Conservation (phyloP, 2,329 filamentous ascomycete genomes). For the Hymenoscyphus occultus region DNA sequence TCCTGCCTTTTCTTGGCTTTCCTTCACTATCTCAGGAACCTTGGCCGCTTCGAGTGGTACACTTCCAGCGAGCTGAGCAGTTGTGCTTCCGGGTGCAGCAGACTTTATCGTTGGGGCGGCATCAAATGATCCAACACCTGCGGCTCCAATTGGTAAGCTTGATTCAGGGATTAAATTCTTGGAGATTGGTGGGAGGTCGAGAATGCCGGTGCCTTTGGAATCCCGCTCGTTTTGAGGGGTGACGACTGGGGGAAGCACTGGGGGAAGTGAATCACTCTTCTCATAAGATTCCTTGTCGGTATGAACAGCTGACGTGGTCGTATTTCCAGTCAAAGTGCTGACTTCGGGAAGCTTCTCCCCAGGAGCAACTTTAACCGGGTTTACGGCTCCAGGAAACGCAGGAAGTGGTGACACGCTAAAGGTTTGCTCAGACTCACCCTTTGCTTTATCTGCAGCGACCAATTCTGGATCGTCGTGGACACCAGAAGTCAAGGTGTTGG, state of each 20-base stretch:
- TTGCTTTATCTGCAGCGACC: constrained; percentile 49
- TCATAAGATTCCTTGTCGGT: constrained; percentile 86
- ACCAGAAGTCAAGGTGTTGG: constrained; percentile 67
- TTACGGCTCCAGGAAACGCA: constrained; percentile 62
- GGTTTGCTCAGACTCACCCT: constrained; percentile 41
- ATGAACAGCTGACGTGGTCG: constrained; percentile 67
- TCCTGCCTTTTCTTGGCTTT: constrained; percentile 67
- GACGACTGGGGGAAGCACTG: constrained; percentile 38
- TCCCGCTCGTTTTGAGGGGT: constrained; percentile 41
- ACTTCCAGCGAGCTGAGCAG: constrained; percentile 42
- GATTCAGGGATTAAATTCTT: constrained; percentile 77
- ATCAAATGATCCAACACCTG: constrained; percentile 48
- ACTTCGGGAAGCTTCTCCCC: constrained; percentile 77
- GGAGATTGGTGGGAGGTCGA: constrained; percentile 53
- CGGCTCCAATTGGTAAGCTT: constrained; percentile 62
- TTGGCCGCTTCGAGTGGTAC: constrained; percentile 43
- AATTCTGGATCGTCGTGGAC: constrained; percentile 80
- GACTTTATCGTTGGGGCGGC: constrained; percentile 51
- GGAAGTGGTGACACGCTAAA: constrained; percentile 61
- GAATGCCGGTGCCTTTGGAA: constrained; percentile 38
- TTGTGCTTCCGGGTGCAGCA: constrained; percentile 45
- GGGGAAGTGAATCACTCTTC: constrained; percentile 59
- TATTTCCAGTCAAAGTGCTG: constrained; percentile 61
- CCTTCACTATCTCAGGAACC: constrained; percentile 63
- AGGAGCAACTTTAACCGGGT: constrained; percentile 75